These are phyloP conservation scores for Acarospora socialis DNA, from an alignment of 2,329 filamentous ascomycete species.

Conservation along the genomic window DNA sequence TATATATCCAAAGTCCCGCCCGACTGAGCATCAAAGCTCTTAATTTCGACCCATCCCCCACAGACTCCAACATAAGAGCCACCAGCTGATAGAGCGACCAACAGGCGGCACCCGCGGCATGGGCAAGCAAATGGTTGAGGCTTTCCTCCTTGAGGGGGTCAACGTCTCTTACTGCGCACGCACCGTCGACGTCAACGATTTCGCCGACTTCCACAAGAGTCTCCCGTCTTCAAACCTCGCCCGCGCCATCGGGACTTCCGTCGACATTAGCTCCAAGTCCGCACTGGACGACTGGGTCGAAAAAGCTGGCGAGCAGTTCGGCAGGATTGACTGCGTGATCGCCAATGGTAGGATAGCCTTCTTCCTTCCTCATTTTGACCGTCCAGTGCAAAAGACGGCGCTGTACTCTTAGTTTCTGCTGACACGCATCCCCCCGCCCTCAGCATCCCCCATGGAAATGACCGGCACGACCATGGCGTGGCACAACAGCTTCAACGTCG, in stretches of 20 bases:
- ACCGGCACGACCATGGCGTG: slow-evolving; percentile 11
- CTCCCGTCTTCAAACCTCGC: slow-evolving; percentile 7
- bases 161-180: slow-evolving; percentile 16
- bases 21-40: no score
- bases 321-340: slow-evolving; percentile 13
- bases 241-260: slow-evolving; percentile 10
- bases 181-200: slow-evolving; percentile 11
- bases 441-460: slow-evolving; percentile 14
- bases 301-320: slow-evolving; percentile 6
- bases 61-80: no score
- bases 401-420: no score
- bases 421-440: no score
- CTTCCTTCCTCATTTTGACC: no score
- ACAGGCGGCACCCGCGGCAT: slow-evolving; percentile 17
- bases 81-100: no score
- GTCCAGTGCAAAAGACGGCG: no score
- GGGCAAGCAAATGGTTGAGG: slow-evolving; percentile 16
- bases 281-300: slow-evolving; percentile 13
- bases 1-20: no score
- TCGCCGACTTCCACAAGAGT: slow-evolving; percentile 9
- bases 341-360: slow-evolving; percentile 16
- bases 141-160: slow-evolving; percentile 15
- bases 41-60: no score
- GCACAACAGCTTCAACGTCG: slow-evolving; percentile 12
- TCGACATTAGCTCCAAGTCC: slow-evolving; percentile 12